Percentiles rank a stretch among this genome's conserved stretches.
Evolutionary conservation across 2,329 filamentous ascomycete genomes (phyloP).

Genomic region (Grosmannia serpens): DNA sequence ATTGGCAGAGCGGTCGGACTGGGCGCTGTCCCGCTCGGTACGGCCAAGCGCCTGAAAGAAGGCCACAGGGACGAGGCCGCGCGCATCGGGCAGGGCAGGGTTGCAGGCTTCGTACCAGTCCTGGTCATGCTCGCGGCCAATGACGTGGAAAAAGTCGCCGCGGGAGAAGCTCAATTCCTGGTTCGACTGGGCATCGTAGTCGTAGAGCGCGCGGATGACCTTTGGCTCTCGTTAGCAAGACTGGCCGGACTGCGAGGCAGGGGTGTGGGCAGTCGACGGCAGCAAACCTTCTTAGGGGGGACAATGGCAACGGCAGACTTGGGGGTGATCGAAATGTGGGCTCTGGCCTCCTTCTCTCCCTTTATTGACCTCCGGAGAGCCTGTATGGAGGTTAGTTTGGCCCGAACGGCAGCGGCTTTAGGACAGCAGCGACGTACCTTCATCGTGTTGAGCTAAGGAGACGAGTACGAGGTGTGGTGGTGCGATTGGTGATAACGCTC

Average conservation of each 20-base stretch:
- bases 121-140: constrained; percentile 83
- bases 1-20: constrained; percentile 45
- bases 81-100: constrained; percentile 72
- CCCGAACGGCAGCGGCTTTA: no score
- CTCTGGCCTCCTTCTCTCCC: constrained; percentile 67
- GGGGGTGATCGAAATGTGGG: constrained; percentile 65
- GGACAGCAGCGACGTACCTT: neutral
- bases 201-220: constrained; percentile 96
- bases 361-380: constrained; percentile 82
- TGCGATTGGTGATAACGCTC: neutral
- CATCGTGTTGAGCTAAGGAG: neutral
- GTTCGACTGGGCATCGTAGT: constrained; percentile 65
- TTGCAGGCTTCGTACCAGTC: constrained; percentile 99
- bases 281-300: constrained; percentile 78
- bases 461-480: neutral
- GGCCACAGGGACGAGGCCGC: constrained; percentile 83
- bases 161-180: constrained; percentile 85
- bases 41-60: constrained; percentile 91
- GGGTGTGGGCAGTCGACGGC: neutral
- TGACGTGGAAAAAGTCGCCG: constrained; percentile 97
- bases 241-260: neutral
- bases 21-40: constrained; percentile 78
- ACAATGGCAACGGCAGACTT: constrained; percentile 84
- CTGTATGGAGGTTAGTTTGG: constrained; percentile 30
- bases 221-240: constrained; percentile 23